These are phyloP conservation scores for Actinidia chinensis DNA, from an alignment of 179 eudicot genomes.

Conservation along the genomic window DNA sequence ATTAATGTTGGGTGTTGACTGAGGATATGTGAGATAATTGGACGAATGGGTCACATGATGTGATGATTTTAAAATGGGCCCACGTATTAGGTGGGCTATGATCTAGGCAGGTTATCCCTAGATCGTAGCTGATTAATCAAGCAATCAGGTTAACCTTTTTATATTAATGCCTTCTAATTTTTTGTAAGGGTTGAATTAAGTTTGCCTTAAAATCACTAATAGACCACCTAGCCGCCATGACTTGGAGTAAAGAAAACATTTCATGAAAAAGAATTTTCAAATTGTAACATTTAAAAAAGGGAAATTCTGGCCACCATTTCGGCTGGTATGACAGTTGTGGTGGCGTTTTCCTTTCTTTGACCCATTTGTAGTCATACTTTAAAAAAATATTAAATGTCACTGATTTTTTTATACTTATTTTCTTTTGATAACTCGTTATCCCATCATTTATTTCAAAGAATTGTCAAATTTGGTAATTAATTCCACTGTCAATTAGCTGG, in stretches of 20 bases:
- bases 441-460: no score
- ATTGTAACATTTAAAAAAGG: no score
- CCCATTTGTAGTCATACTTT: no score
- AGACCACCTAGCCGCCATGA: no score
- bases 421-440: neutral
- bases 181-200: neutral
- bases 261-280: neutral
- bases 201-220: neutral
- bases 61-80: neutral
- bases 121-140: conserved; percentile 4
- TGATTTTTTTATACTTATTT: no score
- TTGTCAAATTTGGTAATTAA: no score
- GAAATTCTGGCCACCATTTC: neutral
- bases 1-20: neutral
- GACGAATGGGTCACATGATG: neutral
- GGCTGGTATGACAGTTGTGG: conserved; percentile 13
- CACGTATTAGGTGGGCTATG: neutral
- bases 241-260: neutral
- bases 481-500: no score
- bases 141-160: neutral
- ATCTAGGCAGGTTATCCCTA: conserved; percentile 5
- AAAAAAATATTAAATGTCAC: no score
- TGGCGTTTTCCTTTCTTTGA: no score
- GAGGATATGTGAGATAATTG: neutral
- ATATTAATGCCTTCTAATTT: neutral